A percentile compares a stretch with the other conserved stretches of the same genome.
phyloP scores from a whole-genome alignment of 306 rosid species.

The Pyrus pyrifolia region DNA sequence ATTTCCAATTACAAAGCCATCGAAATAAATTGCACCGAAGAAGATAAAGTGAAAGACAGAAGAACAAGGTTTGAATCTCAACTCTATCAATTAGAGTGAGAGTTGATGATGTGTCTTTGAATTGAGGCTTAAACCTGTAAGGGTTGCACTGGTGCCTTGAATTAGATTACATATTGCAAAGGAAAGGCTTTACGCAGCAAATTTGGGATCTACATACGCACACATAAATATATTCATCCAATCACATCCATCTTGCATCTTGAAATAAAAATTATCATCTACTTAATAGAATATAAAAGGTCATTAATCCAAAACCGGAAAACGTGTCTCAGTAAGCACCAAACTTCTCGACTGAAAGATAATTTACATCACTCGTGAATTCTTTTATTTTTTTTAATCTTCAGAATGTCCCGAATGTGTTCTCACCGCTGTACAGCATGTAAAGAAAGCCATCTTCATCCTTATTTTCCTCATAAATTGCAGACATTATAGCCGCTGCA shows the following conservation, averaged over 20 bases:
- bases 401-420: constrained; percentile 45
- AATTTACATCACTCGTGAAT: constrained; percentile 1
- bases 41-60: too few relatives aligned
- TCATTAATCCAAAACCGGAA: background rate
- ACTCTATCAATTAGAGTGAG: too few relatives aligned
- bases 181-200: background rate
- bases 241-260: background rate
- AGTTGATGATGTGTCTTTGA: too few relatives aligned
- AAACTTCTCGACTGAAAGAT: background rate
- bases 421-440: constrained; percentile 56
- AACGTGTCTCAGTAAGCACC: background rate
- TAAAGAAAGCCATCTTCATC: constrained; percentile 61
- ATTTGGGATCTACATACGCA: background rate
- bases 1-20: too few relatives aligned
- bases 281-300: background rate
- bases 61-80: too few relatives aligned
- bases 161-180: background rate
- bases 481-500: constrained; percentile 51
- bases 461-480: constrained; percentile 46
- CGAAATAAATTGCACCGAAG: too few relatives aligned
- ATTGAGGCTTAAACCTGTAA: too few relatives aligned
- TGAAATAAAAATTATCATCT: background rate
- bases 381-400: background rate
- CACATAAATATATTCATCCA: background rate
- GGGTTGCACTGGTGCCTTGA: background rate